Percentiles rank a stretch among this genome's conserved stretches.
Evolutionary conservation across 2,329 filamentous ascomycete species (phyloP).

Genomic region (Sporothrix variecibatus): DNA sequence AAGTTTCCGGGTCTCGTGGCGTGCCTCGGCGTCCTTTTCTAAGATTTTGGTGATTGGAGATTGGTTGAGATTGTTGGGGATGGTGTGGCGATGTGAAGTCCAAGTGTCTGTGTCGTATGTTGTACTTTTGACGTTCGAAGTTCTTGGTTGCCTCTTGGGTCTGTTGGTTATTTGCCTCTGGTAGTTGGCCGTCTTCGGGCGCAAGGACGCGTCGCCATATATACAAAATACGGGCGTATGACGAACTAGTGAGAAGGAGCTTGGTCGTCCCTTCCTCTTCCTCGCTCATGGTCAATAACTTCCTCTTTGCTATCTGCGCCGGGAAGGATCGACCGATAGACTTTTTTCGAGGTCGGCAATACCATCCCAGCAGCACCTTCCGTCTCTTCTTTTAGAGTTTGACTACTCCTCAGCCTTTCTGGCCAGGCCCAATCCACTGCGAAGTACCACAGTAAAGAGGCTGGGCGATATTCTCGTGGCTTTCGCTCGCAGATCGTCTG

Average conservation of each 20-base stretch:
- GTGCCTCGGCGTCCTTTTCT: background rate
- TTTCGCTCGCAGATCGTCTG: background rate
- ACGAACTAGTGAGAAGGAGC: background rate
- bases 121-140: background rate
- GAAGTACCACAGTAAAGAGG: background rate
- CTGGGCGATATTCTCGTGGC: constrained; percentile 7
- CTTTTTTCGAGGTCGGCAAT: background rate
- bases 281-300: background rate
- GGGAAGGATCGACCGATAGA: constrained; percentile 7
- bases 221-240: background rate
- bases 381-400: background rate
- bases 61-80: background rate
- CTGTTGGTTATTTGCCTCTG: background rate
- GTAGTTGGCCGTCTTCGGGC: background rate
- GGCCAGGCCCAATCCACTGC: background rate
- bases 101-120: background rate
- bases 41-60: background rate
- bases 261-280: background rate
- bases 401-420: background rate
- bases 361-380: background rate
- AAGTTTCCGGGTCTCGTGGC: background rate
- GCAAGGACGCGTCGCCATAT: constrained; percentile 2
- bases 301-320: background rate
- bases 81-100: background rate
- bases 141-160: constrained; percentile 5